Percentiles rank a stretch among this genome's conserved stretches.
Evolutionary conservation across 768 basidiomycete species (phyloP).

Genomic region (Collybia sordida): DNA sequence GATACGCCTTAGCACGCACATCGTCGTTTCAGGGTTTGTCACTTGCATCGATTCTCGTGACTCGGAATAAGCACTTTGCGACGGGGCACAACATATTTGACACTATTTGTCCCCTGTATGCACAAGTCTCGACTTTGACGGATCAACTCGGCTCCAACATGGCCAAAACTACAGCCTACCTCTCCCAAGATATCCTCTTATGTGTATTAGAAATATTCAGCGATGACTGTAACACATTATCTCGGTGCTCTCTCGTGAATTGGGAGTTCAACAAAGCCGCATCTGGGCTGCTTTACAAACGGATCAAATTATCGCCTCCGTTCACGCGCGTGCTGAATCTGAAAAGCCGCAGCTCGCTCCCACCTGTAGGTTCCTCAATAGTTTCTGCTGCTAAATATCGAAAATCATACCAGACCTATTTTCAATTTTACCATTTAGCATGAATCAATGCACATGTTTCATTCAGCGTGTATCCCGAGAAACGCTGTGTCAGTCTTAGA

Average conservation of each 20-base stretch:
- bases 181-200: slow-evolving; percentile 35
- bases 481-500: slow-evolving; percentile 40
- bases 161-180: slow-evolving; percentile 2
- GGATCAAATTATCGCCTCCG: slow-evolving; percentile 40
- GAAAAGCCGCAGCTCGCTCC: slow-evolving; percentile 29
- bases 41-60: no score
- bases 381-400: neutral
- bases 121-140: no score
- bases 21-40: no score
- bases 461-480: slow-evolving; percentile 36
- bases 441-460: slow-evolving; percentile 21
- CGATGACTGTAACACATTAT: slow-evolving; percentile 36
- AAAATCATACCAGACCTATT: neutral
- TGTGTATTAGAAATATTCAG: slow-evolving; percentile 29
- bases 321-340: slow-evolving; percentile 32
- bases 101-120: no score
- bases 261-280: slow-evolving; percentile 43
- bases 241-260: slow-evolving; percentile 43
- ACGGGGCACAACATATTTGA: no score
- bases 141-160: no score
- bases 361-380: slow-evolving; percentile 23
- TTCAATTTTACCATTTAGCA: slow-evolving; percentile 18
- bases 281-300: slow-evolving; percentile 43
- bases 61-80: no score
- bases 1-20: no score